Conservation (phyloP, 1,284 basidiomycete genomes). For the Pisolithus thermaeus region DNA sequence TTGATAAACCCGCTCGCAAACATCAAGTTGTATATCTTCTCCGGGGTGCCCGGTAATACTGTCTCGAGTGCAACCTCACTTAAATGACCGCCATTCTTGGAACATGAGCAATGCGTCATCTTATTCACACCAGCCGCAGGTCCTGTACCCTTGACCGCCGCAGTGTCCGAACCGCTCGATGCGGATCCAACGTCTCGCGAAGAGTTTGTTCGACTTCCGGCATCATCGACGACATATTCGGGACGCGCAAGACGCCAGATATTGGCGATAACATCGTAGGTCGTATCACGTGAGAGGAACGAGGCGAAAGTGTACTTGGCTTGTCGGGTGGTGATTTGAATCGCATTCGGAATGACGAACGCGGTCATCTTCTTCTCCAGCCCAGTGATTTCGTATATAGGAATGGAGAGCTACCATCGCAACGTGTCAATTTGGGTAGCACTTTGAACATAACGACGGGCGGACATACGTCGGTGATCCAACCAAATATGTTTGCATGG, state of each 20-base stretch:
- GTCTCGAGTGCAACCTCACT: constrained; percentile 72
- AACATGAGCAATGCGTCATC: constrained; percentile 74
- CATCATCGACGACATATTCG: constrained; percentile 41
- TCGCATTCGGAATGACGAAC: constrained; percentile 97
- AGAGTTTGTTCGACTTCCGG: constrained; percentile 18
- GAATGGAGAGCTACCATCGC: constrained; percentile 69
- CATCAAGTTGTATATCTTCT: constrained; percentile 94
- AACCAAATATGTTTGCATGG: constrained; percentile 98
- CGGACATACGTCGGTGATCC: constrained; percentile 87
- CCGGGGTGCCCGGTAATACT: constrained; percentile 83
- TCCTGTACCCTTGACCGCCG: constrained; percentile 6
- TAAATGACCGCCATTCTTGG: constrained; percentile 68
- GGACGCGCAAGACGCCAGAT: constrained; percentile 93
- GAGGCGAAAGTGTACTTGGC: constrained; percentile 92
- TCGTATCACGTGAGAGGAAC: constrained; percentile 93
- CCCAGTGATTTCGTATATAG: constrained; percentile 84
- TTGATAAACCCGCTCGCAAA: constrained; percentile 96
- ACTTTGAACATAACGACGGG: background rate
- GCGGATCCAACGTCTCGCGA: constrained; percentile 18
- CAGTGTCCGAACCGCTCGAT: constrained; percentile 18
- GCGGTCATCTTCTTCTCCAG: constrained; percentile 99
- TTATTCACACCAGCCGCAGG: constrained; percentile 28
- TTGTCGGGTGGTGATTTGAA: constrained; percentile 81
- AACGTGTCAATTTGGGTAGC: constrained; percentile 3
- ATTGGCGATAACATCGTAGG: constrained; percentile 93